phyloP scores from a whole-genome alignment of 768 basidiomycete genomes.

The Russula griseocarnosa region DNA sequence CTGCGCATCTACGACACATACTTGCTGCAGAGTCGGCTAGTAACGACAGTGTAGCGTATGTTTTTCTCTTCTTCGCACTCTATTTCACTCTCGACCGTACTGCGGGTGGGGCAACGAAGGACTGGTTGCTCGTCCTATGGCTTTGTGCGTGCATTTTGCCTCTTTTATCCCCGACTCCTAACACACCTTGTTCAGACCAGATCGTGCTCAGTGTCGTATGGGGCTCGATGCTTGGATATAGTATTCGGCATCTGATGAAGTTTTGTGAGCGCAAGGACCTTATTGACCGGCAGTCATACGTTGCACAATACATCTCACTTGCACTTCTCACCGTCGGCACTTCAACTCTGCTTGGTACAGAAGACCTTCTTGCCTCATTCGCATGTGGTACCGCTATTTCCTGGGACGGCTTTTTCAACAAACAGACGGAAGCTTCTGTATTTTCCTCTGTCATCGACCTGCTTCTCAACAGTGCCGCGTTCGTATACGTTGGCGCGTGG shows the following conservation, averaged over 20 bases:
- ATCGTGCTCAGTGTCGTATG: constrained; percentile 71
- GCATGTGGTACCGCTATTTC: constrained; percentile 94
- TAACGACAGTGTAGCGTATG: constrained; percentile 96
- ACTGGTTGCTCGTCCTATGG: constrained; percentile 90
- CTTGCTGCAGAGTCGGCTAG: constrained; percentile 79
- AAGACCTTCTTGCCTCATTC: constrained; percentile 93
- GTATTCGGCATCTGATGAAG: constrained; percentile 87
- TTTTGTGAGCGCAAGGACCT: constrained; percentile 82
- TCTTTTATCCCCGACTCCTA: constrained; percentile 9
- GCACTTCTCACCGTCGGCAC: constrained; percentile 83
- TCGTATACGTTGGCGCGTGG: constrained; percentile 96
- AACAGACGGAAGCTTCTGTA: constrained; percentile 89
- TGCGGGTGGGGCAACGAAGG: constrained; percentile 60
- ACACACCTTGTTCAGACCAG: constrained; percentile 52
- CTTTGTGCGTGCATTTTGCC: constrained; percentile 51
- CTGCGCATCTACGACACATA: constrained; percentile 67
- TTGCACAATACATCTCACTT: constrained; percentile 86
- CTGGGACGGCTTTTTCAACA: constrained; percentile 93
- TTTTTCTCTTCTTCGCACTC: constrained; percentile 85
- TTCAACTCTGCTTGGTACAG: constrained; percentile 80
- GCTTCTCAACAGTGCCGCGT: constrained; percentile 92
- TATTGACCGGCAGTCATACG: constrained; percentile 91
- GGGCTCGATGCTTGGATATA: constrained; percentile 69
- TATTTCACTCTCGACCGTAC: constrained; percentile 73
- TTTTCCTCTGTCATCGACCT: constrained; percentile 96